Percentiles rank a stretch among this genome's conserved stretches.
Conservation (phyloP, 2,329 filamentous ascomycete genomes). For the Lachnellula hyalina region DNA sequence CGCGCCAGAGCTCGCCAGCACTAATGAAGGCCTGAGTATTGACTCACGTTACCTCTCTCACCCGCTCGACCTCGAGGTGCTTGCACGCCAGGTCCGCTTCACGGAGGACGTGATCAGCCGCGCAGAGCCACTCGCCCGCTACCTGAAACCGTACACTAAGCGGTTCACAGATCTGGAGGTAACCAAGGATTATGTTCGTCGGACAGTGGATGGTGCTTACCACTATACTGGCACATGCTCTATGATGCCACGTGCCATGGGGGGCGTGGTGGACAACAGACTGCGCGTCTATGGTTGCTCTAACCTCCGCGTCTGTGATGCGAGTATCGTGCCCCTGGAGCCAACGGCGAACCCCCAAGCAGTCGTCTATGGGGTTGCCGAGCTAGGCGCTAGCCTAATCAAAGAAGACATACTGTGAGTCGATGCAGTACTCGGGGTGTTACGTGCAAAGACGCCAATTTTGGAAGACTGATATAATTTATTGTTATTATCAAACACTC, state of each 20-base stretch:
- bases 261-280: conserved; percentile 20
- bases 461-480: not conserved
- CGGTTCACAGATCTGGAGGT: not conserved
- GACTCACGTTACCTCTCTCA: not conserved
- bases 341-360: conserved; percentile 15
- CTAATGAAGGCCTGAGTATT: not conserved
- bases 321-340: conserved; percentile 22
- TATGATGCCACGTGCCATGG: conserved; percentile 16
- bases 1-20: not conserved
- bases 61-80: not conserved
- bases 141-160: not conserved
- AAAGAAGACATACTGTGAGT: not conserved
- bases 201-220: conserved; percentile 12
- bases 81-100: not conserved
- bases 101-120: not conserved
- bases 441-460: not conserved
- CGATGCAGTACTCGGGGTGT: not conserved
- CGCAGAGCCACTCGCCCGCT: not conserved
- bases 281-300: conserved; percentile 18
- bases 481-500: not conserved
- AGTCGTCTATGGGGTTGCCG: conserved; percentile 21
- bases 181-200: conserved; percentile 9
- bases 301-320: conserved; percentile 21
- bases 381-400: conserved; percentile 21
- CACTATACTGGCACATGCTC: conserved; percentile 20